A percentile compares a stretch with the other conserved stretches of the same genome.
These are phyloP conservation scores for Biscutella laevigata DNA, from an alignment of 441 rosid genomes.

Conservation along the genomic window DNA sequence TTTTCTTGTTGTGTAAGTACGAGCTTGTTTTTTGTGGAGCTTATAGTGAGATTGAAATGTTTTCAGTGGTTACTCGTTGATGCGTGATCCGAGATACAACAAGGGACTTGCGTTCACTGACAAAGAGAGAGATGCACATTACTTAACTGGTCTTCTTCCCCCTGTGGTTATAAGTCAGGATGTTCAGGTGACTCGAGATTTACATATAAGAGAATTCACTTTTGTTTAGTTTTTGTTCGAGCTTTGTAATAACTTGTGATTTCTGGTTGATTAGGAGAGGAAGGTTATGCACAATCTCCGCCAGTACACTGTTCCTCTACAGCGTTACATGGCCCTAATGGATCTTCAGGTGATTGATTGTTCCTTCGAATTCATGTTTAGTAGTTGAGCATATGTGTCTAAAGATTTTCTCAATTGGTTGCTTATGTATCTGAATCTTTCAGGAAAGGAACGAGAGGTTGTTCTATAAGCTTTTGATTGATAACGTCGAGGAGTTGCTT, in stretches of 20 bases:
- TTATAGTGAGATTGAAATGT: neutral
- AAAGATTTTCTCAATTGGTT: neutral
- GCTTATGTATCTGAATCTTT: conserved; percentile 16
- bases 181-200: conserved; percentile 49
- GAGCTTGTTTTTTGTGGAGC: neutral
- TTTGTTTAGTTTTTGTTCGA: neutral
- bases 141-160: conserved; percentile 88
- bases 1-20: conserved; percentile 9
- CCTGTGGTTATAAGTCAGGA: conserved; percentile 66
- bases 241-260: conserved; percentile 3
- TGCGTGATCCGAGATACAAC: conserved; percentile 87
- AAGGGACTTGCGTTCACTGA: conserved; percentile 83
- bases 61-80: conserved; percentile 69
- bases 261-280: conserved; percentile 43
- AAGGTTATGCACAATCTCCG: conserved; percentile 77
- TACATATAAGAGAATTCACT: neutral
- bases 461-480: conserved; percentile 85
- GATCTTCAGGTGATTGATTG: conserved; percentile 70
- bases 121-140: conserved; percentile 87
- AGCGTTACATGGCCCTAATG: conserved; percentile 82
- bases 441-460: conserved; percentile 91
- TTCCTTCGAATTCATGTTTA: neutral
- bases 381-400: neutral
- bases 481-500: conserved; percentile 86
- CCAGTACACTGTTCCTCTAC: conserved; percentile 77